Evolutionary conservation across 495 filamentous ascomycete genomes (phyloP), one percentile per base, ranked within the genome.

Genomic region (Penicillium robsamsonii): DNA sequence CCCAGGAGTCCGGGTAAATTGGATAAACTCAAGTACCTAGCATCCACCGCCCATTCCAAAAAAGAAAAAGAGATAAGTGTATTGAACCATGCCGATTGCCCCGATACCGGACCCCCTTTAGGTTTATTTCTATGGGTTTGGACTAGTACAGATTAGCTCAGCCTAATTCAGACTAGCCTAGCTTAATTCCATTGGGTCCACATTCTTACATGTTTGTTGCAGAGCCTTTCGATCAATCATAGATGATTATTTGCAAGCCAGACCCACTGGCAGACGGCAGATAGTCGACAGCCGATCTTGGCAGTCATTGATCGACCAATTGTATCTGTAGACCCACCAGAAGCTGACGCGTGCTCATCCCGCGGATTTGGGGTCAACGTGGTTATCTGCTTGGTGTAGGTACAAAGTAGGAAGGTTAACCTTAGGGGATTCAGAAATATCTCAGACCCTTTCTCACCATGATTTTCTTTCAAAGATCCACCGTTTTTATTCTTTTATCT

Each of bases 201-300:
- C 58, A 57, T 60, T 60, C 60, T 60, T 63, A 45, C 51, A 53
- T 53, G 60, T 59, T 65, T 60, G 55, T 57, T 60, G 59, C 58
- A 61, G 59, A 58, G 25, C 53, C 45, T 13, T 17, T 5, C 22
- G 22, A 25, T 33, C 37, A 43, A 57, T 46, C 42, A 53, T 29
- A 18, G 18, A 57, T 46, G 31, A 38, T 53, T 40, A 48, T 56
- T 57, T 57, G 44, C 44, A 66, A 44, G 58, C 54, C 40, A 22
- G 5, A 7, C 42, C 68, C 68, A 65, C 53, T 47, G 54, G 49
- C 55, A 57, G 61, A 72, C 73, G 73, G 73, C 73, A 75, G 73
- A 75, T 76, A 70, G 69, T 76, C 73, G 73, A 76, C 74, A 76
- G 73, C 71, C 73, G 70, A 70, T 55, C 71, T 76, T 74, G 73